Evolutionary conservation across 1,139 yeast genomes (phyloP), one percentile per base, ranked within the genome.

Genomic region (Sugiyamaella grinbergsii): DNA sequence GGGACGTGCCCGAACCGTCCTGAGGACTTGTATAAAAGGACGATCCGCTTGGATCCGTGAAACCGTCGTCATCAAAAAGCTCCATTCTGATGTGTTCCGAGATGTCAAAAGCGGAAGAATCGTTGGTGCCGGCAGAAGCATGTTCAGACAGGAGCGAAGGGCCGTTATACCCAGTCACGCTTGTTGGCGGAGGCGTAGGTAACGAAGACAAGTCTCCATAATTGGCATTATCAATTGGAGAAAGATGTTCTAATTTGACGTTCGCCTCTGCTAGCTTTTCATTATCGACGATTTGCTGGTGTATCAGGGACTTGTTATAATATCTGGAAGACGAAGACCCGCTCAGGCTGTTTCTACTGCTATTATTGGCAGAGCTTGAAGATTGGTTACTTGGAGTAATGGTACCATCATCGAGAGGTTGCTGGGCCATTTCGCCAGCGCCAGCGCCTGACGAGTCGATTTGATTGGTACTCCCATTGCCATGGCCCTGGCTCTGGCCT

Each of bases 31-130:
- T 41, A 29, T 41, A 41, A 19, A 41, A 24, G 7, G 43, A 41
- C 20, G 42, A 22, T 8, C 24, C 42, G n/a, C 32, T 24, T 5
- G 42, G 42, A 38, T 38, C 22, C 5, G 42, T 38, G 13, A 38
- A 38, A 13, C 42, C 42, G 5, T 46, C 51, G 8, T 54, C 54
- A 11, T 51, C 54, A 37, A 61, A 56, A 54, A 61, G 54, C 31
- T 61, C 64, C 58, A 61, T 54, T 49, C 57, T 57, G 32, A 61
- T 45, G 42, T 61, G 62, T 41, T 59, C 59, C 5, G 58, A 45
- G 16, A 60, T 32, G 42, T 59, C 64, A 45, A 47, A 59, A 20
- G 52, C 54, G 13, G 54, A 54, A 5, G 39, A 20, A 20, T 36
- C 39, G 15, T 36, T 36, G 10, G 6, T 31, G 20, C 16, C n/a